A percentile compares a stretch with the other conserved stretches of the same genome.
phyloP scores from a whole-genome alignment of 2,329 filamentous ascomycete genomes.

The Scolecobasidium constrictum region DNA sequence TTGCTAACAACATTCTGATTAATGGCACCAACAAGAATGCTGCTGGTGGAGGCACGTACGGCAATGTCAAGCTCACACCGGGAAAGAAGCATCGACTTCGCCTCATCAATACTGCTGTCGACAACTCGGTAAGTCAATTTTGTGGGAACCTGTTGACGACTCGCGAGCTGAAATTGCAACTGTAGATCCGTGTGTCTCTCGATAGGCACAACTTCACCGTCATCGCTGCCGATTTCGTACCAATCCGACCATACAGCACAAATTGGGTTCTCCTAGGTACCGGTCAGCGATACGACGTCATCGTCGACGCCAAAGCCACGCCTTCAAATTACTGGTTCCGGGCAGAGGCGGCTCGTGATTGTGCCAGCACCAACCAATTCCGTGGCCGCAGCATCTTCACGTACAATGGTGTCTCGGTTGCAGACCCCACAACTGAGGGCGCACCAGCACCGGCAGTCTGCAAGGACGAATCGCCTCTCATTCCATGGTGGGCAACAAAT shows the following conservation, averaged over 20 bases:
- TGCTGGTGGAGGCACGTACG: slow-evolving; percentile 24
- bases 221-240: slow-evolving; percentile 13
- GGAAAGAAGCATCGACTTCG: slow-evolving; percentile 12
- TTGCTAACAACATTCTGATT: slow-evolving; percentile 34
- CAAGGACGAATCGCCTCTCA: slow-evolving; percentile 18
- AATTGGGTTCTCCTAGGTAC: slow-evolving; percentile 29
- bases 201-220: slow-evolving; percentile 11
- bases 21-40: slow-evolving; percentile 30
- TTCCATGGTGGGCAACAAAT: slow-evolving; percentile 20
- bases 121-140: too few relatives aligned
- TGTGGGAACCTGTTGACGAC: too few relatives aligned
- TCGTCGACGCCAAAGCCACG: slow-evolving; percentile 34
- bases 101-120: slow-evolving; percentile 12
- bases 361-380: slow-evolving; percentile 22
- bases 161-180: too few relatives aligned
- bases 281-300: slow-evolving; percentile 36
- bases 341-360: slow-evolving; percentile 26
- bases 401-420: slow-evolving; percentile 17
- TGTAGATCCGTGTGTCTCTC: slow-evolving; percentile 12
- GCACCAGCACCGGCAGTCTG: slow-evolving; percentile 18
- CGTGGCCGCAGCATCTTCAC: slow-evolving; percentile 26
- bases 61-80: slow-evolving; percentile 21
- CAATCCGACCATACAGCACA: slow-evolving; percentile 16
- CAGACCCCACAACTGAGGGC: slow-evolving; percentile 15
- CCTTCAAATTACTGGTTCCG: slow-evolving; percentile 35